Evolutionary conservation across 1,284 basidiomycete genomes (phyloP).

Genomic region (Pulveroboletus sp.): DNA sequence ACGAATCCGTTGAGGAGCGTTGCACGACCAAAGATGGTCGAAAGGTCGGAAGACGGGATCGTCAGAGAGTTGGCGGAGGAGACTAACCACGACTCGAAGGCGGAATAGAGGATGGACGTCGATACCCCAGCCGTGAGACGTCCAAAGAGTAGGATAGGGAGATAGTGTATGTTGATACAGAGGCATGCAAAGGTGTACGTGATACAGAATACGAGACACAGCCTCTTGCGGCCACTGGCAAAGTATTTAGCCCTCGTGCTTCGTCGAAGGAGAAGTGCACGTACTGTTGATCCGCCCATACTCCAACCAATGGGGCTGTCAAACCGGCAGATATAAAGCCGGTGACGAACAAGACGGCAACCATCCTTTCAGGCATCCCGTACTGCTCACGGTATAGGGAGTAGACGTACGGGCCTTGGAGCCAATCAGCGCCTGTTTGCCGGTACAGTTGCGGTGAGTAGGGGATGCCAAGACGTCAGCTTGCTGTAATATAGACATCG

Average conservation of each 20-base stretch:
- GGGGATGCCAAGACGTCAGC: conserved; percentile 1
- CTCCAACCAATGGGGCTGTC: conserved; percentile 67
- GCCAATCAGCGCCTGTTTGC: conserved; percentile 67
- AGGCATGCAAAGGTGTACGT: conserved; percentile 61
- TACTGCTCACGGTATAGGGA: conserved; percentile 73
- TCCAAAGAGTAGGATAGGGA: conserved; percentile 61
- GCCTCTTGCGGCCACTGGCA: conserved; percentile 56
- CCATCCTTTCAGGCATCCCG: conserved; percentile 57
- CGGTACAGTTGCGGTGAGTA: background rate
- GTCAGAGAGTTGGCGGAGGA: conserved; percentile 54
- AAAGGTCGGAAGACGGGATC: conserved; percentile 59
- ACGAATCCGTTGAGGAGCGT: conserved; percentile 72
- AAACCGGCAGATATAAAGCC: conserved; percentile 71
- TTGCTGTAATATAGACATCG: background rate
- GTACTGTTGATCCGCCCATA: conserved; percentile 75
- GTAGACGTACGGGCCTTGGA: conserved; percentile 78
- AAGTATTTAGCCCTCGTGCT: background rate
- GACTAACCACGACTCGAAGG: conserved; percentile 75
- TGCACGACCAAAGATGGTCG: conserved; percentile 69
- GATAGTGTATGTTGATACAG: conserved; percentile 54
- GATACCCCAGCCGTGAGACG: conserved; percentile 68
- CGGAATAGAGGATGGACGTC: conserved; percentile 73
- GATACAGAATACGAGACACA: conserved; percentile 69
- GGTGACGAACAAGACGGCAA: conserved; percentile 70
- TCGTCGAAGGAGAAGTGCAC: conserved; percentile 27